A percentile compares a stretch with the other conserved stretches of the same genome.
phyloP scores from a whole-genome alignment of 192 early-diverging fungal genomes.

The Linnemannia elongata region DNA sequence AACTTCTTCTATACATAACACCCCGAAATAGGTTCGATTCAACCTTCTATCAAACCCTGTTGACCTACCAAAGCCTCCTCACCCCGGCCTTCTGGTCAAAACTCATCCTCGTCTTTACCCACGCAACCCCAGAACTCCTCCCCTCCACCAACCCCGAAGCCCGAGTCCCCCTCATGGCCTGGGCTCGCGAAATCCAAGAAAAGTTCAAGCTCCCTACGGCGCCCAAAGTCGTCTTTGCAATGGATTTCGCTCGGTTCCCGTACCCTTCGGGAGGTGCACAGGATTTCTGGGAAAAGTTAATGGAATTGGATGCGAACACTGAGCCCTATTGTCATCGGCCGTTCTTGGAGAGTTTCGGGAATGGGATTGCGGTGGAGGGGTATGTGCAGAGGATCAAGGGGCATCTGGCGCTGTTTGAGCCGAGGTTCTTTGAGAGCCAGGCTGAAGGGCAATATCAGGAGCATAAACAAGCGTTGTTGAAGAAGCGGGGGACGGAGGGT shows the following conservation, averaged over 20 bases:
- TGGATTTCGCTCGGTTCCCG: conserved; percentile 49
- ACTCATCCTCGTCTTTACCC: conserved; percentile 52
- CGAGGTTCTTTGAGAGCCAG: conserved; percentile 49
- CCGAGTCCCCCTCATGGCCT: conserved; percentile 42
- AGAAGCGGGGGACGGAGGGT: conserved; percentile 26
- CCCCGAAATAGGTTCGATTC: conserved; percentile 32
- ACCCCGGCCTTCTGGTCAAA: conserved; percentile 53
- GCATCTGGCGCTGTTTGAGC: conserved; percentile 42
- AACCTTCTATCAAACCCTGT: conserved; percentile 44
- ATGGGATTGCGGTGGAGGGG: conserved; percentile 48
- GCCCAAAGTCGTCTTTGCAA: conserved; percentile 33
- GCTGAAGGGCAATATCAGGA: conserved; percentile 44
- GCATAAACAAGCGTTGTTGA: conserved; percentile 11
- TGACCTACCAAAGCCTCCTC: conserved; percentile 44
- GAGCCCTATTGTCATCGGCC: conserved; percentile 53
- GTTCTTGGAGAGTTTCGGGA: conserved; percentile 53
- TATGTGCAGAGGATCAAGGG: conserved; percentile 51
- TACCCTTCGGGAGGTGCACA: conserved; percentile 49
- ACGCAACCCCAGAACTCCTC: conserved; percentile 49
- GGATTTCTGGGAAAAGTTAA: conserved; percentile 52
- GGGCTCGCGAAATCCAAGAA: conserved; percentile 51
- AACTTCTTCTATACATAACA: background rate
- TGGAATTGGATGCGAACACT: conserved; percentile 56
- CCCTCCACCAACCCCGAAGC: conserved; percentile 15
- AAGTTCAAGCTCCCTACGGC: conserved; percentile 28